These are phyloP conservation scores for Yamadazyma kitorensis DNA, from an alignment of 805 yeast species.

Conservation along the genomic window DNA sequence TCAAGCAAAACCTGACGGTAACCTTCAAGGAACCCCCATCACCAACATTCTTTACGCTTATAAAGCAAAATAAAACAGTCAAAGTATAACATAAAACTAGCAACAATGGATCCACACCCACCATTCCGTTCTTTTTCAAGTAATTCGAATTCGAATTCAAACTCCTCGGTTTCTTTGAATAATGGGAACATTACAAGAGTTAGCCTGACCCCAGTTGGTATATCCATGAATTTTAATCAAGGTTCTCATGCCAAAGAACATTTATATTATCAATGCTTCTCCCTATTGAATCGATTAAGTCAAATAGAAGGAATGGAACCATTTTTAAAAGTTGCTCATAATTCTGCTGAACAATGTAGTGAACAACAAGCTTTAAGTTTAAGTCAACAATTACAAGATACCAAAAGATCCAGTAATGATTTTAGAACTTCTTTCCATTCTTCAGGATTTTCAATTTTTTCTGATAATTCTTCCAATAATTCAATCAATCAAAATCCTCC, in stretches of 20 bases:
- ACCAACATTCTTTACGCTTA: too few species aligned
- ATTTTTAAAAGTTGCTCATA: slow-evolving; percentile 60
- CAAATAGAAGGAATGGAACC: slow-evolving; percentile 66
- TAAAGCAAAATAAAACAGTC: too few species aligned
- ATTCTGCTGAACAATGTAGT: slow-evolving; percentile 63
- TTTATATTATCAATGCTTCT: slow-evolving; percentile 62
- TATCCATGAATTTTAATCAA: slow-evolving; percentile 53
- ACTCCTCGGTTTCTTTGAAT: slow-evolving; percentile 28
- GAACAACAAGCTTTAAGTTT: slow-evolving; percentile 67
- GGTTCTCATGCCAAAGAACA: slow-evolving; percentile 64
- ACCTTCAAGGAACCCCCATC: too few species aligned
- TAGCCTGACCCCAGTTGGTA: slow-evolving; percentile 45
- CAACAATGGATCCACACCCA: slow-evolving; percentile 22
- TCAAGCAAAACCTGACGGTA: too few species aligned
- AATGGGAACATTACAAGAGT: slow-evolving; percentile 37
- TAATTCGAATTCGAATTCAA: slow-evolving; percentile 17
- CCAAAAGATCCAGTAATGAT: slow-evolving; percentile 17
- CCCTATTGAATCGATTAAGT: slow-evolving; percentile 53
- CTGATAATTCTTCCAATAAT: slow-evolving; percentile 23
- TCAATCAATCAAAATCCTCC: slow-evolving; percentile 12
- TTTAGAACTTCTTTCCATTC: slow-evolving; percentile 33
- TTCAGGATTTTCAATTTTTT: slow-evolving; percentile 33
- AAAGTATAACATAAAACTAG: too few species aligned
- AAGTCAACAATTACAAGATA: slow-evolving; percentile 36
- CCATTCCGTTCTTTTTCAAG: slow-evolving; percentile 38